Evolutionary conservation across 2,329 filamentous ascomycete species (phyloP).

Genomic region (Phialophora tarda): DNA sequence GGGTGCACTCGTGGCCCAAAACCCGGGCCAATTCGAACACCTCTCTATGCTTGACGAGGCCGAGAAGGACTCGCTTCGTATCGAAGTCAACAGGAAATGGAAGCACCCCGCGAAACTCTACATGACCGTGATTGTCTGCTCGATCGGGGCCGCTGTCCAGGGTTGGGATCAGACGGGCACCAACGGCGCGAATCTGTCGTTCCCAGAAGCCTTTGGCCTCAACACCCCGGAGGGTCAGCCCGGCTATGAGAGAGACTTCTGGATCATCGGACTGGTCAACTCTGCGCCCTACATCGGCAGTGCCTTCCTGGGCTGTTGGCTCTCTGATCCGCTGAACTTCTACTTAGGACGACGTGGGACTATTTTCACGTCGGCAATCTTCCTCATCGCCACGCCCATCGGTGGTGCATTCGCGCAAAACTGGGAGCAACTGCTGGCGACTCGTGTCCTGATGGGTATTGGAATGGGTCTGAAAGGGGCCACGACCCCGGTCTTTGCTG

Average conservation of each 20-base stretch:
- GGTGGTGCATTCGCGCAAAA: conserved; percentile 40
- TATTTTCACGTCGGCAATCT: conserved; percentile 44
- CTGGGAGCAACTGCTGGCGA: conserved; percentile 42
- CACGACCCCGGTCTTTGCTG: conserved; percentile 42
- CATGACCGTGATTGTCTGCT: conserved; percentile 48
- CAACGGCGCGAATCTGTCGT: conserved; percentile 54
- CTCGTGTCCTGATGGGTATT: conserved; percentile 42
- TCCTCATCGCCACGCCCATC: conserved; percentile 43
- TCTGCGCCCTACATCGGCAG: conserved; percentile 64
- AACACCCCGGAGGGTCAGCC: conserved; percentile 32
- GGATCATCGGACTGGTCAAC: conserved; percentile 55
- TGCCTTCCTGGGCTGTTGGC: conserved; percentile 57
- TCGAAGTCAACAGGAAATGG: conserved; percentile 47
- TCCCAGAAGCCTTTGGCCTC: conserved; percentile 47
- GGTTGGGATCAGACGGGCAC: conserved; percentile 53
- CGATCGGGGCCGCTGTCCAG: conserved; percentile 52
- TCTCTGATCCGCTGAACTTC: conserved; percentile 42
- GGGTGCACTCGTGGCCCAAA: conserved; percentile 43
- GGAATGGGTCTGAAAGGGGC: conserved; percentile 44
- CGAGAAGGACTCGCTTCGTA: conserved; percentile 45
- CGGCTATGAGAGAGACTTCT: conserved; percentile 41
- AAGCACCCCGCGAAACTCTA: conserved; percentile 47
- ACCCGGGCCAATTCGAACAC: conserved; percentile 32
- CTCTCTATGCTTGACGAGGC: conserved; percentile 45
- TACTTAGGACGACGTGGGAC: conserved; percentile 42